Conservation (phyloP, 495 filamentous ascomycete species). For the Amniculicola lignicola region DNA sequence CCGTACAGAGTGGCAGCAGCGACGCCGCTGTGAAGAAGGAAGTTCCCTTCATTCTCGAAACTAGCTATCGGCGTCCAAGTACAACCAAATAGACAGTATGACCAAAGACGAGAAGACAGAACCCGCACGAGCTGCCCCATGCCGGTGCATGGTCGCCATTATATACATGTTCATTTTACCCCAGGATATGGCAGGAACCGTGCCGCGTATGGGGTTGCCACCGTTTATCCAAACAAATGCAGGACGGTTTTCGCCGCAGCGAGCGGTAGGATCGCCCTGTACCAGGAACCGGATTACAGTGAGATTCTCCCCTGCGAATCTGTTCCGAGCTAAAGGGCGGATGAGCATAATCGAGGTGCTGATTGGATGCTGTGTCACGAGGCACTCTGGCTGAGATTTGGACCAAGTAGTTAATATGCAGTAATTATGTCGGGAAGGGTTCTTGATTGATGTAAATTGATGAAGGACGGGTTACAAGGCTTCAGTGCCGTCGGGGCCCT, state of each 20-base stretch:
- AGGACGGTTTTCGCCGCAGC: slow-evolving; percentile 13
- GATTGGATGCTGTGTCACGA: slow-evolving; percentile 20
- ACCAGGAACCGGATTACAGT: slow-evolving; percentile 26
- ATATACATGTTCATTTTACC: slow-evolving; percentile 28
- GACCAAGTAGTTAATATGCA: slow-evolving; percentile 20
- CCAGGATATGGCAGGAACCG: slow-evolving; percentile 14
- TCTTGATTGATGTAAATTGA: slow-evolving; percentile 34
- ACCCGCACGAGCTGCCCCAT: slow-evolving; percentile 16
- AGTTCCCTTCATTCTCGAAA: slow-evolving; percentile 29
- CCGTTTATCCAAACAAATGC: slow-evolving; percentile 15
- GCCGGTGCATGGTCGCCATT: slow-evolving; percentile 9
- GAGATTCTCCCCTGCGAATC: slow-evolving; percentile 1
- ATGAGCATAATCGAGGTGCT: slow-evolving; percentile 7
- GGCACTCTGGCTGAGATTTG: slow-evolving; percentile 24
- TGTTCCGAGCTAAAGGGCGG: slow-evolving; percentile 24
- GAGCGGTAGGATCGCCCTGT: slow-evolving; percentile 5
- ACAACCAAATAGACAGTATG: slow-evolving; percentile 12
- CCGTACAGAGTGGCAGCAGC: slow-evolving; percentile 30
- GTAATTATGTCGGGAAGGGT: slow-evolving; percentile 10
- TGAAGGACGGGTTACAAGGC: slow-evolving; percentile 30
- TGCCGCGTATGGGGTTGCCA: slow-evolving; percentile 10
- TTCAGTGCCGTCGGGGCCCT: slow-evolving; percentile 14
- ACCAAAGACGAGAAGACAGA: slow-evolving; percentile 16
- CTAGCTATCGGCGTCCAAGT: slow-evolving; percentile 5
- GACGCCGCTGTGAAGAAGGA: slow-evolving; percentile 30